Conservation (phyloP, 805 yeast genomes). For the Metschnikowia vanudenii region DNA sequence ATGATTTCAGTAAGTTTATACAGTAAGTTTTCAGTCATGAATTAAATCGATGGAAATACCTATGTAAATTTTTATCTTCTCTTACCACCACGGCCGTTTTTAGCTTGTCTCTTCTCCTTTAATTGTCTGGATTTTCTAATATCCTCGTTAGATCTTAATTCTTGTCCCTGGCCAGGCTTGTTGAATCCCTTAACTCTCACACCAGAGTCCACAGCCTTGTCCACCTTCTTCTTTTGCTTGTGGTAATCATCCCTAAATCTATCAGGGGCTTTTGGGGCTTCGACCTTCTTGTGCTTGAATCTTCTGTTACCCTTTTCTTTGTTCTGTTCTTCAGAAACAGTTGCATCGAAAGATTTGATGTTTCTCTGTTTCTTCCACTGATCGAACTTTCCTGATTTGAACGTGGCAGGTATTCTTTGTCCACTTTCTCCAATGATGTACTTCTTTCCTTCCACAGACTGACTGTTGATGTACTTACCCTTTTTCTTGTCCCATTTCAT, state of each 20-base stretch:
- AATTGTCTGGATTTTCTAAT: conserved; percentile 73
- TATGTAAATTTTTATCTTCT: conserved; percentile 2
- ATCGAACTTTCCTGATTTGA: conserved; percentile 86
- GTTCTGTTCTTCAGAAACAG: conserved; percentile 18
- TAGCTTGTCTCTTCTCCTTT: conserved; percentile 72
- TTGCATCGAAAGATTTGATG: conserved; percentile 39
- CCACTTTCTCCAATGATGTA: conserved; percentile 95
- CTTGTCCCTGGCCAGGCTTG: conserved; percentile 48
- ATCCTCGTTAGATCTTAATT: conserved; percentile 65
- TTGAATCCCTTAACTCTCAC: conserved; percentile 65
- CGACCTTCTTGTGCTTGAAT: conserved; percentile 69
- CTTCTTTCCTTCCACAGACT: conserved; percentile 70
- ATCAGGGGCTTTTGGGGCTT: conserved; percentile 91
- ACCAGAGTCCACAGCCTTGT: conserved; percentile 77
- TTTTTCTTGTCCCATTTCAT: conserved; percentile 93
- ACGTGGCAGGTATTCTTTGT: conserved; percentile 85
- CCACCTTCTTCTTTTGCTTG: conserved; percentile 77
- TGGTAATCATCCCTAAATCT: conserved; percentile 83
- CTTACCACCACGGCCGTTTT: conserved; percentile 73
- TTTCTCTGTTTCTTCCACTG: conserved; percentile 82
- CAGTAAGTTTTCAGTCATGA: background rate
- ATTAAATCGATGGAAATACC: background rate
- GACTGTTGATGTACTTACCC: conserved; percentile 81
- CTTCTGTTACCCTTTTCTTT: conserved; percentile 34
- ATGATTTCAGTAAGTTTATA: background rate